phyloP scores from a whole-genome alignment of 1,284 basidiomycete genomes.

The Marasmius fiardii region DNA sequence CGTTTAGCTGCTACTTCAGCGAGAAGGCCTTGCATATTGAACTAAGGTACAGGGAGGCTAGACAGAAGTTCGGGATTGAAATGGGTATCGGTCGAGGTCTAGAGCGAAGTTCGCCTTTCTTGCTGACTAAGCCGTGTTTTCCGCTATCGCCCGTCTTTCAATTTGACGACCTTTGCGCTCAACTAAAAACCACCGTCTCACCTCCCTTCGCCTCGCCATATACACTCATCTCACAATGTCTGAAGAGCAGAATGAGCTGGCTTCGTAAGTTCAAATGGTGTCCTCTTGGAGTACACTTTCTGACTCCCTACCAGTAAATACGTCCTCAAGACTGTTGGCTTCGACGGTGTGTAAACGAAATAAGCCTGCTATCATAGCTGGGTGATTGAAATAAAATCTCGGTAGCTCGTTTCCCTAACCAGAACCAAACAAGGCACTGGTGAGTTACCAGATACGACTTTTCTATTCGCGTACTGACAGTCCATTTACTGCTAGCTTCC shows the following conservation, averaged over 20 bases:
- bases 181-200: too few relatives aligned
- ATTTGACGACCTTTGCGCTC: background rate
- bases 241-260: constrained; percentile 44
- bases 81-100: too few relatives aligned
- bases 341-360: constrained; percentile 62
- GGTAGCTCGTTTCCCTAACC: constrained; percentile 90
- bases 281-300: background rate
- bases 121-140: constrained; percentile 18
- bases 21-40: constrained; percentile 78
- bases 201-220: constrained; percentile 21
- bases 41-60: constrained; percentile 1
- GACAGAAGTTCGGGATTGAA: constrained; percentile 13
- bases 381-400: background rate
- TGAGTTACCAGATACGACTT: constrained; percentile 32
- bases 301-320: constrained; percentile 58
- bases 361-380: background rate
- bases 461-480: background rate
- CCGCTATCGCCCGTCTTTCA: constrained; percentile 42
- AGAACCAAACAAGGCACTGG: constrained; percentile 96
- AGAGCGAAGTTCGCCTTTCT: background rate
- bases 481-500: constrained; percentile 68
- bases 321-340: constrained; percentile 81
- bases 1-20: constrained; percentile 88
- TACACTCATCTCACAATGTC: constrained; percentile 49
- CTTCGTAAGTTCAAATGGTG: constrained; percentile 41